Conservation (phyloP, 2,329 filamentous ascomycete genomes). For the Tolypocladium ophioglossoides region DNA sequence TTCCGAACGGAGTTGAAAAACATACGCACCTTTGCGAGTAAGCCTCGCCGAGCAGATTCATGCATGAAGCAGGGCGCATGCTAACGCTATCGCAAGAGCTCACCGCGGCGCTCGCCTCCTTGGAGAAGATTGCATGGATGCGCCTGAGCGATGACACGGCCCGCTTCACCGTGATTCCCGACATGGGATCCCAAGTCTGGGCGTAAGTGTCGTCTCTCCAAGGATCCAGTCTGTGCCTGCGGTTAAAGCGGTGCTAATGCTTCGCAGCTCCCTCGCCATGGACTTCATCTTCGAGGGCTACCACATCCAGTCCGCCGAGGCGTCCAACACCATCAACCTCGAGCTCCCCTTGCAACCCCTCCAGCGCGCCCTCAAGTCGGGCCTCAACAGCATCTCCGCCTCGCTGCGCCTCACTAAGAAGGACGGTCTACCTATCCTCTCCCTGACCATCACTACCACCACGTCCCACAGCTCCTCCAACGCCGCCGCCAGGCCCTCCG, state of each 20-base stretch:
- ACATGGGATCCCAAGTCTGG: slow-evolving; percentile 94
- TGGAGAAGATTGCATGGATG: slow-evolving; percentile 83
- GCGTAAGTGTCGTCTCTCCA: slow-evolving; percentile 46
- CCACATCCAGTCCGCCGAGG: slow-evolving; percentile 73
- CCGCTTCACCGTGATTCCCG: slow-evolving; percentile 91
- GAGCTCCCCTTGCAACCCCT: slow-evolving; percentile 85
- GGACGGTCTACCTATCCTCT: slow-evolving; percentile 74
- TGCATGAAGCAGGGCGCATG: neutral
- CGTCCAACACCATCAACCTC: slow-evolving; percentile 85
- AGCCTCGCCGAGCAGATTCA: slow-evolving; percentile 9
- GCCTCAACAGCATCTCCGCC: slow-evolving; percentile 68
- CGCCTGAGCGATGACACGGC: slow-evolving; percentile 78
- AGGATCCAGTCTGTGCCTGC: too few relatives aligned
- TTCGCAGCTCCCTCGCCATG: slow-evolving; percentile 44
- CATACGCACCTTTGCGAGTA: slow-evolving; percentile 56
- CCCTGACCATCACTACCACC: slow-evolving; percentile 77
- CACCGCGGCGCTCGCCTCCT: slow-evolving; percentile 50
- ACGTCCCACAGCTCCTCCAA: slow-evolving; percentile 34
- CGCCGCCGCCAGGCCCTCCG: slow-evolving; percentile 18
- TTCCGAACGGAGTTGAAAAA: slow-evolving; percentile 58
- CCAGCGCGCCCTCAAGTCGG: slow-evolving; percentile 84
- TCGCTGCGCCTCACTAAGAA: slow-evolving; percentile 89
- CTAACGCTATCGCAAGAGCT: slow-evolving; percentile 36
- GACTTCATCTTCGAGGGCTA: slow-evolving; percentile 84
- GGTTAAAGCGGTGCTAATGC: neutral